Conservation (phyloP, 495 filamentous ascomycete genomes). For the Immersiella caudata region DNA sequence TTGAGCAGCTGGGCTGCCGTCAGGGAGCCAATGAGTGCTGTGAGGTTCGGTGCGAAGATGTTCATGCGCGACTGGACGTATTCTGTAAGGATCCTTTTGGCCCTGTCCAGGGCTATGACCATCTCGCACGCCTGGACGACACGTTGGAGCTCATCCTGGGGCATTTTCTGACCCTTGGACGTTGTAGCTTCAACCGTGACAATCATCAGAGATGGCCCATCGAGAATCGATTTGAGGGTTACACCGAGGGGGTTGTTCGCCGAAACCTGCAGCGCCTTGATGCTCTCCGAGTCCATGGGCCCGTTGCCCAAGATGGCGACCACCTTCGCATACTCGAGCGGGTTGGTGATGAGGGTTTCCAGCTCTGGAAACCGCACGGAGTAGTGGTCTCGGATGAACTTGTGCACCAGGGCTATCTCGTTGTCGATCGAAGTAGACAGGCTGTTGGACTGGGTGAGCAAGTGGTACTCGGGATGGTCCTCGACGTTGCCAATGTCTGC, state of each 20-base stretch:
- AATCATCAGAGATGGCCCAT: slow-evolving; percentile 89
- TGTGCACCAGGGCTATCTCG: slow-evolving; percentile 91
- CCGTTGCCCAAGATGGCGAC: slow-evolving; percentile 93
- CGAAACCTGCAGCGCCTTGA: slow-evolving; percentile 70
- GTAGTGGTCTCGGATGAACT: slow-evolving; percentile 94
- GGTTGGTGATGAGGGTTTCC: slow-evolving; percentile 89
- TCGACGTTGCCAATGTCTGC: slow-evolving; percentile 72
- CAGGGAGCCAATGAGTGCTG: slow-evolving; percentile 89
- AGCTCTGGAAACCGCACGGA: slow-evolving; percentile 92
- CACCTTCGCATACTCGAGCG: slow-evolving; percentile 93
- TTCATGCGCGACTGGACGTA: slow-evolving; percentile 98
- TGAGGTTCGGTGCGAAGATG: slow-evolving; percentile 92
- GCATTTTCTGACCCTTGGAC: slow-evolving; percentile 77
- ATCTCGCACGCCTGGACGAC: slow-evolving; percentile 82
- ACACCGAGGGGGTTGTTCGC: slow-evolving; percentile 76
- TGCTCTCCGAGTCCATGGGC: slow-evolving; percentile 79
- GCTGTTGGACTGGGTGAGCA: slow-evolving; percentile 79
- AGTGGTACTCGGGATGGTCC: slow-evolving; percentile 84
- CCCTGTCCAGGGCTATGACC: slow-evolving; percentile 81
- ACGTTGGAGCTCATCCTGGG: slow-evolving; percentile 69
- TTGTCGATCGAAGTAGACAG: slow-evolving; percentile 87
- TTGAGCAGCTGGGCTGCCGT: slow-evolving; percentile 97
- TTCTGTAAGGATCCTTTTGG: slow-evolving; percentile 84
- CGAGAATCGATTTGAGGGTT: slow-evolving; percentile 76
- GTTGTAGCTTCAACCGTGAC: slow-evolving; percentile 95